Base-by-base conservation (phyloP, 2,329 filamentous ascomycete species). In the Fusarium virguliforme region DNA sequence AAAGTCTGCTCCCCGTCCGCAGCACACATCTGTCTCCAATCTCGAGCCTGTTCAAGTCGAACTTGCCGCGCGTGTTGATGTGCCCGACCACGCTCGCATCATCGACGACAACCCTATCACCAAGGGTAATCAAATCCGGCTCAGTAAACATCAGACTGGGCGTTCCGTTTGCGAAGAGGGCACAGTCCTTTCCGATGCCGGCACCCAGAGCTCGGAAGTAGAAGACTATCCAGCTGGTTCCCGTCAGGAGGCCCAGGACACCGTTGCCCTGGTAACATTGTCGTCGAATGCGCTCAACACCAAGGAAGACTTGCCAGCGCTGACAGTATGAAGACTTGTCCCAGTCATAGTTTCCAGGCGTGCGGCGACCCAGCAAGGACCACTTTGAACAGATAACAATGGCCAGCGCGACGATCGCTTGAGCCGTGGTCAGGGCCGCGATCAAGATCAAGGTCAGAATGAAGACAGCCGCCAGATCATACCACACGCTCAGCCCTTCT, bases 301-400 rank as follows among this genome's bases (percentile, higher is more conserved):
- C 81, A 4, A 88, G 79, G 73, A 86, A 86, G 8, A 88, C 73
- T 72, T 89, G 86, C 86, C 87, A 89, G 35, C 86, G 84, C 72
- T 89, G 87, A 76, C 86, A 88, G 77, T 89, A 89, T 15, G 82
- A 80, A 22, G 80, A 84, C 75, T 85, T 85, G 73, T 89, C 87
- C 87, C 87, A 89, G 76, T 88, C 85, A 70, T 87, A 87, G 66
- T 85, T 85, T 13, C 87, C 87, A 4, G 84, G 83, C 65, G 78
- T 77, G 40, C 87, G 81, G 22, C 83, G 83, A 15, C 87, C 87
- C 26, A 89, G 79, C 3, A 89, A 76, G 3, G 79, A 62, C 87
- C 87, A 89, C 73, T 89, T 89, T 8, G 83, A 77, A 3, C 69
- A 78, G 60, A 89, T 81, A 40, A 86, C 79, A 32, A 85, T 68